Conservation (phyloP, 2,329 filamentous ascomycete genomes). For the Pseudohalonectria lignicola region DNA sequence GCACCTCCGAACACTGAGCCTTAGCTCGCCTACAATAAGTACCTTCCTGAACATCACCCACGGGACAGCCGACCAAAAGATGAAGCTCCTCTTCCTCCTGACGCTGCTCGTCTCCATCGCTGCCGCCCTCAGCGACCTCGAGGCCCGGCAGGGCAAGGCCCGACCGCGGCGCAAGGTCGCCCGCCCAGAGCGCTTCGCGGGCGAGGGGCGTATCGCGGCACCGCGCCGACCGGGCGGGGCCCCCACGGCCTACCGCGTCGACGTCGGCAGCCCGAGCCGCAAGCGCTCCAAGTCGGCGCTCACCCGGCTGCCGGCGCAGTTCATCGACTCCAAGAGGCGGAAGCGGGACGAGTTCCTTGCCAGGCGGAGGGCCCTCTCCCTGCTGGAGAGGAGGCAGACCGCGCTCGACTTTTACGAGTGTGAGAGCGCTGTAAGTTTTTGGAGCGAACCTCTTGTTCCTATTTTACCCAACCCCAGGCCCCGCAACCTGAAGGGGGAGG, state of each 20-base stretch:
- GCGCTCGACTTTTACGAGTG: conserved; percentile 23
- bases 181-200: conserved; percentile 6
- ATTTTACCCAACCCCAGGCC: conserved; percentile 1
- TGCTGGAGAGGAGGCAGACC: conserved; percentile 10
- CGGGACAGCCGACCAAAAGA: too few species aligned
- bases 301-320: conserved; percentile 11
- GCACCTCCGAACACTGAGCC: too few species aligned
- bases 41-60: too few species aligned
- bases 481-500: not conserved
- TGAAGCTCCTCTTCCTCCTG: conserved; percentile 15
- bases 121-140: conserved; percentile 9
- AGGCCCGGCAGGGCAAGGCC: conserved; percentile 4
- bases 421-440: conserved; percentile 17
- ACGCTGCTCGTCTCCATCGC: conserved; percentile 14
- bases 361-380: conserved; percentile 3
- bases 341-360: conserved; percentile 8
- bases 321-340: conserved; percentile 7
- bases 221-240: conserved; percentile 8
- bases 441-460: not conserved
- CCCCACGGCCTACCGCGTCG: conserved; percentile 11
- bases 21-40: too few species aligned
- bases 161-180: conserved; percentile 6
- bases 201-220: conserved; percentile 6
- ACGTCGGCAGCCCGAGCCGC: conserved; percentile 10
- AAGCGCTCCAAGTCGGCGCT: conserved; percentile 12